Percentiles rank a stretch among this genome's conserved stretches.
Evolutionary conservation across 148 eudicot genomes (phyloP).

Genomic region (Rhododendron henanense): DNA sequence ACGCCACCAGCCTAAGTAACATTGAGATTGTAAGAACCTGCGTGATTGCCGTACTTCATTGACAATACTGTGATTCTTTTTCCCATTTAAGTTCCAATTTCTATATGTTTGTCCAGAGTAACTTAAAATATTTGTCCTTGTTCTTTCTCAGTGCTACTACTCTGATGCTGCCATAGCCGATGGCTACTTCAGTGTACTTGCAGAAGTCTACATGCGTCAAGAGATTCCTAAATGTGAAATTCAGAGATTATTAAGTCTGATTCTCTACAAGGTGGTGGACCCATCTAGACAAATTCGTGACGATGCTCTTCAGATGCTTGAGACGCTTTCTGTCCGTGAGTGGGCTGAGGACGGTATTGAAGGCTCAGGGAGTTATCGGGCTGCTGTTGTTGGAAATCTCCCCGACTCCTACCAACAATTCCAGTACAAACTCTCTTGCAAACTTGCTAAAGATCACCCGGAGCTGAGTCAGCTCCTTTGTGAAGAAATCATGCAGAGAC

Average conservation of each 20-base stretch:
- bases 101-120: neutral
- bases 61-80: neutral
- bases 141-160: constrained; percentile 72
- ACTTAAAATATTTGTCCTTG: neutral
- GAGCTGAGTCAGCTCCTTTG: constrained; percentile 96
- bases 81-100: neutral
- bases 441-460: constrained; percentile 98
- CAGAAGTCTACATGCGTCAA: constrained; percentile 99
- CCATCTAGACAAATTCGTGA: constrained; percentile 99
- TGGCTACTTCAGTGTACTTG: constrained; percentile 98
- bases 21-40: constrained; percentile 8
- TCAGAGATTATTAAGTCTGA: constrained; percentile 90
- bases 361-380: constrained; percentile 88
- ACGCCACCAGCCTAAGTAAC: neutral
- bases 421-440: constrained; percentile 97
- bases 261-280: constrained; percentile 96
- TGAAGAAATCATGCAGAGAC: constrained; percentile 99
- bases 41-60: neutral
- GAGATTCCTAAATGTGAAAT: constrained; percentile 99
- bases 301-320: constrained; percentile 99
- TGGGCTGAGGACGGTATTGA: constrained; percentile 97
- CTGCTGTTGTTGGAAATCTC: constrained; percentile 98
- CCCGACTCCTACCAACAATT: constrained; percentile 99
- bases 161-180: constrained; percentile 99
- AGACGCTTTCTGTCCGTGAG: constrained; percentile 91